phyloP scores from a whole-genome alignment of 805 yeast genomes.

The Candida taoyuanica region DNA sequence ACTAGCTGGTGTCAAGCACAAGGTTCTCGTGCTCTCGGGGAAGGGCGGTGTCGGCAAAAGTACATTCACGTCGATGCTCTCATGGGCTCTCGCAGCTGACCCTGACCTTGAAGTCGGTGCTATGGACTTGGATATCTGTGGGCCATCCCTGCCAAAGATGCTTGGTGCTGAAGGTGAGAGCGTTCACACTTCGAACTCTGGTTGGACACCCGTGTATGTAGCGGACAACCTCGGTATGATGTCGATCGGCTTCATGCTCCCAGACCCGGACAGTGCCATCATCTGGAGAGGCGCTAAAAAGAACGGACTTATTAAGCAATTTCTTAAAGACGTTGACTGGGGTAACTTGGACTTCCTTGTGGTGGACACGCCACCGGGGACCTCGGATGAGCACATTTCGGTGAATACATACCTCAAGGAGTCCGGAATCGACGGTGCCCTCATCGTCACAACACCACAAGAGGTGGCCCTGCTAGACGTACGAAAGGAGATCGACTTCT shows the following conservation, averaged over 20 bases:
- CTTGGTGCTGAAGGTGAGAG: slow-evolving; percentile 85
- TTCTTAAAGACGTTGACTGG: slow-evolving; percentile 94
- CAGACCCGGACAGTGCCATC: slow-evolving; percentile 87
- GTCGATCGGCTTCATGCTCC: slow-evolving; percentile 94
- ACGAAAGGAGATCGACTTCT: slow-evolving; percentile 91
- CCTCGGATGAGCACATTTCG: slow-evolving; percentile 93
- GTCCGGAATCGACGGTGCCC: slow-evolving; percentile 91
- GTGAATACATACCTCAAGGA: slow-evolving; percentile 85
- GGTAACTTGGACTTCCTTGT: slow-evolving; percentile 80
- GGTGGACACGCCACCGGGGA: slow-evolving; percentile 98
- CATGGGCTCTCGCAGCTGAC: slow-evolving; percentile 89
- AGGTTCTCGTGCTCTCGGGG: slow-evolving; percentile 76
- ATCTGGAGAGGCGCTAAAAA: slow-evolving; percentile 98
- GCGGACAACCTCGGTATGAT: slow-evolving; percentile 92
- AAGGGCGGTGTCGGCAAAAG: slow-evolving; percentile 98
- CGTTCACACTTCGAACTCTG: slow-evolving; percentile 83
- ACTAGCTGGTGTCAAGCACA: slow-evolving; percentile 64
- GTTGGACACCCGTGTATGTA: slow-evolving; percentile 96
- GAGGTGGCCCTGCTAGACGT: slow-evolving; percentile 95
- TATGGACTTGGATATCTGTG: slow-evolving; percentile 96
- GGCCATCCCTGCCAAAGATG: slow-evolving; percentile 95
- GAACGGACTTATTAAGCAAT: slow-evolving; percentile 88
- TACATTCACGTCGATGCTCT: slow-evolving; percentile 91
- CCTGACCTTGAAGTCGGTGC: slow-evolving; percentile 76
- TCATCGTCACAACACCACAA: slow-evolving; percentile 62